Percentiles rank a stretch among this genome's conserved stretches.
phyloP scores from a whole-genome alignment of 306 rosid genomes.

The Alnus glutinosa region DNA sequence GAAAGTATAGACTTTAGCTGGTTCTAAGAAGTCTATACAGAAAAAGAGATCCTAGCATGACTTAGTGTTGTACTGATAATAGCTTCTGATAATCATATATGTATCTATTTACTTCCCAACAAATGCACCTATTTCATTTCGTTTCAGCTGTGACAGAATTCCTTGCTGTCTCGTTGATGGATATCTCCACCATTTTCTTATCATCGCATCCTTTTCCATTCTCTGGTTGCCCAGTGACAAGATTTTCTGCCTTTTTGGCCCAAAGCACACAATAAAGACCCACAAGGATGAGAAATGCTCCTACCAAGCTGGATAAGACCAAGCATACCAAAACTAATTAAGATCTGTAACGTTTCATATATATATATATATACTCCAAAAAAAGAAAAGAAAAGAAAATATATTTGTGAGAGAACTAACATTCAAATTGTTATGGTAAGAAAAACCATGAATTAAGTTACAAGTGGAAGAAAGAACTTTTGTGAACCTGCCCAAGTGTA shows the following conservation, averaged over 20 bases:
- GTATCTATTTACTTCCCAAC: not conserved
- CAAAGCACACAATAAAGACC: slow-evolving; percentile 41
- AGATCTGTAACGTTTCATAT: not conserved
- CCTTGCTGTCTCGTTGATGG: slow-evolving; percentile 8
- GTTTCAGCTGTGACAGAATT: slow-evolving; percentile 14
- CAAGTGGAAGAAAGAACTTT: not conserved
- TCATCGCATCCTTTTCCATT: not conserved
- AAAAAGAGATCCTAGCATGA: not conserved
- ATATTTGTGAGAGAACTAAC: not conserved
- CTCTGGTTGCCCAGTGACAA: not conserved
- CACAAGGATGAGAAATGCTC: slow-evolving; percentile 28
- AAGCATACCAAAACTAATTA: not conserved
- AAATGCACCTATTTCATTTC: not conserved
- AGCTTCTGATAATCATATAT: not conserved
- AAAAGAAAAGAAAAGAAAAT: too few relatives aligned
- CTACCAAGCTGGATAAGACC: slow-evolving; percentile 26
- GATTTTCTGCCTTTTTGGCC: slow-evolving; percentile 30
- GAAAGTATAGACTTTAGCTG: too few relatives aligned
- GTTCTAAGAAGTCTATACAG: too few relatives aligned
- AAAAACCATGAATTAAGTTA: not conserved
- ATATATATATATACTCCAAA: not conserved
- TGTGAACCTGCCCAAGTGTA: slow-evolving; percentile 35
- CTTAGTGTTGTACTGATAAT: not conserved
- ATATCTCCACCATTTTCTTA: slow-evolving; percentile 10
- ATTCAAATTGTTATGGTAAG: not conserved